Evolutionary conservation across 352 stramenopile genomes (phyloP).

Genomic region (Globisporangium viniferum): DNA sequence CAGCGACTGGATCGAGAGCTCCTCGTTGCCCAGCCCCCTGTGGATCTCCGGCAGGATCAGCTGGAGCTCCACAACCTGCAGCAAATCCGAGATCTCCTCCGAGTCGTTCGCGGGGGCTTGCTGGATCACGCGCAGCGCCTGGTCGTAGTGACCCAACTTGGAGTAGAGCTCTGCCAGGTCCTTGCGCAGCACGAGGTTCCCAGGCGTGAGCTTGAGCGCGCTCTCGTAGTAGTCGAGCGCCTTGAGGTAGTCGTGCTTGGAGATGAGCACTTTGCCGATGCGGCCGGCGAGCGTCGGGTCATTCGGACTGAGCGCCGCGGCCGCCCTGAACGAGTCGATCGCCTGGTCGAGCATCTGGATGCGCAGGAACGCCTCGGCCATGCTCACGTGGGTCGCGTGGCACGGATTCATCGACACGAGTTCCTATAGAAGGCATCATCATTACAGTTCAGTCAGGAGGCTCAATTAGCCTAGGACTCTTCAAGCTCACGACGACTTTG

Average conservation of each 20-base stretch:
- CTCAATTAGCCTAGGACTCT: too few species aligned
- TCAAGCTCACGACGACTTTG: too few species aligned
- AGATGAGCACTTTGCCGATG: conserved; percentile 89
- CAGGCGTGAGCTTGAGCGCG: conserved; percentile 73
- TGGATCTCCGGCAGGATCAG: conserved; percentile 82
- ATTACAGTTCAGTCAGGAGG: too few species aligned
- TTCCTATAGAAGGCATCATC: conserved; percentile 27
- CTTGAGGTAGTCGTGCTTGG: conserved; percentile 93
- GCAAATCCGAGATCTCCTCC: conserved; percentile 63
- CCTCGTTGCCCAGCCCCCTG: conserved; percentile 55
- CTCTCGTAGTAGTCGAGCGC: conserved; percentile 93
- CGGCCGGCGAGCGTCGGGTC: conserved; percentile 77
- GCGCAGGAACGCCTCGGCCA: conserved; percentile 91
- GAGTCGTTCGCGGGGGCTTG: conserved; percentile 61
- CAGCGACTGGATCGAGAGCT: conserved; percentile 77
- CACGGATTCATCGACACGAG: conserved; percentile 80
- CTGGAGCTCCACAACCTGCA: conserved; percentile 71
- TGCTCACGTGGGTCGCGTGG: conserved; percentile 70
- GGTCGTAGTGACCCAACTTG: conserved; percentile 84
- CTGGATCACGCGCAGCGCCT: conserved; percentile 79
- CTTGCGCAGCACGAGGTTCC: conserved; percentile 79
- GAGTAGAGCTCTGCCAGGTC: conserved; percentile 90
- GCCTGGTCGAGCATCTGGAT: conserved; percentile 91
- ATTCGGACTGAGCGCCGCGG: conserved; percentile 49
- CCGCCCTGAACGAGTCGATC: conserved; percentile 72